These are phyloP conservation scores for Letharia lupina DNA, from an alignment of 495 filamentous ascomycete genomes.

Conservation along the genomic window DNA sequence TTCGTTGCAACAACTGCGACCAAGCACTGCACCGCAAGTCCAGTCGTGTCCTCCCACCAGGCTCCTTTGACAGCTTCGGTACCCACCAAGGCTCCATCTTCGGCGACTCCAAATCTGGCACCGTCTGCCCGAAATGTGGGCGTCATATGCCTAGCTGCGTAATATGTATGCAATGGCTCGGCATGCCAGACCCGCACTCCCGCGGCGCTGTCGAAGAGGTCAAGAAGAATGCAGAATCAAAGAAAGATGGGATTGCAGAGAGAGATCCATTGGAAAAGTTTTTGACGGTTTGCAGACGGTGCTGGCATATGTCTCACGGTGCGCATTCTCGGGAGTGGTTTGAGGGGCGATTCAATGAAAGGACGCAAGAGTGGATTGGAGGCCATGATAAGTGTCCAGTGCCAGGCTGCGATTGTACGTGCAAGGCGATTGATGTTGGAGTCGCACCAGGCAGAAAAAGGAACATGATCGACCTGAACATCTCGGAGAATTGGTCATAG, in stretches of 20 bases:
- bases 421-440: constrained; percentile 34
- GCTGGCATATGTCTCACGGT: constrained; percentile 83
- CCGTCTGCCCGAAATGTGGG: constrained; percentile 75
- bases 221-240: constrained; percentile 17
- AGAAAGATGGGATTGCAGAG: constrained; percentile 19
- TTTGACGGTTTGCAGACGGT: constrained; percentile 77
- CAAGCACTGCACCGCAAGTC: constrained; percentile 31
- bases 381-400: constrained; percentile 77
- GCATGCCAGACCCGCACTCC: constrained; percentile 61
- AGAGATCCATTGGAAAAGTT: constrained; percentile 31
- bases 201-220: constrained; percentile 45
- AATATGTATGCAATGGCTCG: constrained; percentile 78
- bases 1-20: constrained; percentile 81
- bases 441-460: neutral
- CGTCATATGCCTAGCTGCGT: constrained; percentile 83
- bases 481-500: neutral
- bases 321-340: constrained; percentile 91
- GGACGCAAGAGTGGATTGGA: constrained; percentile 61
- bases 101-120: constrained; percentile 29
- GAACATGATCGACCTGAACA: neutral
- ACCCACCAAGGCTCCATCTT: constrained; percentile 29
- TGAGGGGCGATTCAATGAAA: constrained; percentile 30
- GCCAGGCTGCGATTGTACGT: constrained; percentile 80
- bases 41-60: constrained; percentile 24
- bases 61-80: constrained; percentile 28